Conservation (phyloP, 257 asterid species). For the Solanum tarijense region DNA sequence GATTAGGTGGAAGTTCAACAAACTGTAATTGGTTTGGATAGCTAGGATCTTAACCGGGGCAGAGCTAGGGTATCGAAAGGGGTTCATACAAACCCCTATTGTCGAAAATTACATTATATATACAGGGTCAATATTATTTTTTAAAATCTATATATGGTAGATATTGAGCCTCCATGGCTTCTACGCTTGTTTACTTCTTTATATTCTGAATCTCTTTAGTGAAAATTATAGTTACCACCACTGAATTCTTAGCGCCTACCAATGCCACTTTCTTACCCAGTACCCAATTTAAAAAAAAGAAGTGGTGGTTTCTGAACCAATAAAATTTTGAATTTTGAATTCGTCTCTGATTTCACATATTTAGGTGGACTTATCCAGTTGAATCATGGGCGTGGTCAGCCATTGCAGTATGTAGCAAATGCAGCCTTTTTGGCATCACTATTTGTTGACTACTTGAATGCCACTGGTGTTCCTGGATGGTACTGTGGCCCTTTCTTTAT, state of each 20-base stretch:
- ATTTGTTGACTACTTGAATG: constrained; percentile 71
- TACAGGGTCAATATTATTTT: neutral
- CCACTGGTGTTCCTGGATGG: constrained; percentile 68
- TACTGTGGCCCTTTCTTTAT: constrained; percentile 48
- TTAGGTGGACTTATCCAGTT: constrained; percentile 68
- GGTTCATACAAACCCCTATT: neutral
- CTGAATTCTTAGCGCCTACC: neutral
- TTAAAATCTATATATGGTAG: neutral
- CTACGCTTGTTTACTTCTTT: neutral
- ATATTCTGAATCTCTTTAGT: too few relatives aligned
- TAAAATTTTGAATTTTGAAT: neutral
- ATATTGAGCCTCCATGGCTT: neutral
- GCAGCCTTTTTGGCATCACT: constrained; percentile 83
- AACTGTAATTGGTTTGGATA: neutral
- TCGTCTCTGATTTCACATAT: neutral
- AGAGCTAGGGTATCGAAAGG: neutral
- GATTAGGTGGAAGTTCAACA: neutral
- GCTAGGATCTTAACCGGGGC: neutral
- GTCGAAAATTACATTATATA: neutral
- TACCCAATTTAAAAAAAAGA: neutral
- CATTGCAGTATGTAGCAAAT: constrained; percentile 66
- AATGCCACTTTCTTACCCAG: neutral
- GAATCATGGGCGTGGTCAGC: constrained; percentile 45
- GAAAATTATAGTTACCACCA: neutral
- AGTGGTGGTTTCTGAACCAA: neutral